These are phyloP conservation scores for Arabis hirsuta DNA, from an alignment of 345 rosid genomes.

Conservation along the genomic window DNA sequence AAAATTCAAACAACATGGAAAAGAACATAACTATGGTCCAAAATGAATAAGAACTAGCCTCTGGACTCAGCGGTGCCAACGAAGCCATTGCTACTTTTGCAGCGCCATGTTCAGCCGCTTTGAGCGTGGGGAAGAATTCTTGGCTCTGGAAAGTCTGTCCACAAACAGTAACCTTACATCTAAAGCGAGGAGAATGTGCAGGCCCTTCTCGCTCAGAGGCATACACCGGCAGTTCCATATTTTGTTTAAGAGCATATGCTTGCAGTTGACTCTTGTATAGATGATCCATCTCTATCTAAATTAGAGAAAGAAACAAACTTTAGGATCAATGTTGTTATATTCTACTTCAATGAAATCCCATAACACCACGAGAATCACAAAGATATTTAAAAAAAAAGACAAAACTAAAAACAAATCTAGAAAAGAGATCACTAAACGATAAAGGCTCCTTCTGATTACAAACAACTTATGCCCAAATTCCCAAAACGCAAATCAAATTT, in stretches of 20 bases:
- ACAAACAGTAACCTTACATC: slow-evolving; percentile 52
- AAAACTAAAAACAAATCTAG: too few relatives aligned
- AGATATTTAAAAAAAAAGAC: too few relatives aligned
- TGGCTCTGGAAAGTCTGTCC: slow-evolving; percentile 51
- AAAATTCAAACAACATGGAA: neutral
- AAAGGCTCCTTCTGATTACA: too few relatives aligned
- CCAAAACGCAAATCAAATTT: too few relatives aligned
- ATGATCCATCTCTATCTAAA: slow-evolving; percentile 30
- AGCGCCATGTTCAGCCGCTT: slow-evolving; percentile 68
- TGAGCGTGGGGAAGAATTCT: slow-evolving; percentile 52
- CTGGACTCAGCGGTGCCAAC: slow-evolving; percentile 45
- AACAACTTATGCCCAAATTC: too few relatives aligned
- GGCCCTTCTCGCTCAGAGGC: slow-evolving; percentile 56
- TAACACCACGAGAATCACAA: too few relatives aligned
- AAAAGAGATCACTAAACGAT: too few relatives aligned
- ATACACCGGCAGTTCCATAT: slow-evolving; percentile 52
- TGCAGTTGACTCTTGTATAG: slow-evolving; percentile 57
- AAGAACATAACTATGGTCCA: neutral
- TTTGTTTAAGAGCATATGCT: slow-evolving; percentile 54
- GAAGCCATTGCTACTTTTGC: slow-evolving; percentile 64
- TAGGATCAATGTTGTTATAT: too few relatives aligned
- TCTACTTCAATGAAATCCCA: too few relatives aligned
- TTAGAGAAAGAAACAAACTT: neutral
- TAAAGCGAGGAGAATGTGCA: slow-evolving; percentile 63
- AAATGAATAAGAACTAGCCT: slow-evolving; percentile 37